Evolutionary conservation across 805 yeast genomes (phyloP).

Genomic region (Candida fluviatilis): DNA sequence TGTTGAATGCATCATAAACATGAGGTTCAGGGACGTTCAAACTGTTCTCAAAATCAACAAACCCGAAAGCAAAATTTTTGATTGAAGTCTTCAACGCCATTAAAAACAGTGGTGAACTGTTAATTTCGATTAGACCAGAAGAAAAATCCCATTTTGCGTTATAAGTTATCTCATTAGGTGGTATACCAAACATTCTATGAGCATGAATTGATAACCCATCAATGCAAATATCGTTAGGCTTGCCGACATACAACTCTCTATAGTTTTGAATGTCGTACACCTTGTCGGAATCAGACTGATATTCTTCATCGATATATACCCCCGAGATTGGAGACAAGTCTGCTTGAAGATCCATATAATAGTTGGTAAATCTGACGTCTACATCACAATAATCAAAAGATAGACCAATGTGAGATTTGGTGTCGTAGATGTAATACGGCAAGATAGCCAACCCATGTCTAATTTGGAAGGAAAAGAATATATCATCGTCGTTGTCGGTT

Average conservation of each 20-base stretch:
- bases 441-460: conserved; percentile 66
- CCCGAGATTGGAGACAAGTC: conserved; percentile 57
- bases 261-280: conserved; percentile 24
- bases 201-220: conserved; percentile 71
- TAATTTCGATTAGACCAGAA: conserved; percentile 53
- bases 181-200: conserved; percentile 89
- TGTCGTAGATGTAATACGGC: conserved; percentile 70
- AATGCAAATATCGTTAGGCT: conserved; percentile 38
- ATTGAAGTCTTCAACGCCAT: conserved; percentile 40
- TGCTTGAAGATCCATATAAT: conserved; percentile 88
- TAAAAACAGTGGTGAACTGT: conserved; percentile 46
- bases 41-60: conserved; percentile 72
- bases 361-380: conserved; percentile 83
- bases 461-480: conserved; percentile 67
- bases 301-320: conserved; percentile 23
- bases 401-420: conserved; percentile 56
- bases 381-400: conserved; percentile 63
- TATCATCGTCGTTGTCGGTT: conserved; percentile 71
- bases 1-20: conserved; percentile 64
- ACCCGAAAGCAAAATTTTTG: conserved; percentile 55
- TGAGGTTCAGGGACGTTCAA: conserved; percentile 52
- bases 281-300: conserved; percentile 18
- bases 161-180: conserved; percentile 85
- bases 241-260: conserved; percentile 9
- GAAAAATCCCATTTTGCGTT: conserved; percentile 87